A percentile compares a stretch with the other conserved stretches of the same genome.
Evolutionary conservation across 768 basidiomycete genomes (phyloP).

Genomic region (Lactarius trivialis): DNA sequence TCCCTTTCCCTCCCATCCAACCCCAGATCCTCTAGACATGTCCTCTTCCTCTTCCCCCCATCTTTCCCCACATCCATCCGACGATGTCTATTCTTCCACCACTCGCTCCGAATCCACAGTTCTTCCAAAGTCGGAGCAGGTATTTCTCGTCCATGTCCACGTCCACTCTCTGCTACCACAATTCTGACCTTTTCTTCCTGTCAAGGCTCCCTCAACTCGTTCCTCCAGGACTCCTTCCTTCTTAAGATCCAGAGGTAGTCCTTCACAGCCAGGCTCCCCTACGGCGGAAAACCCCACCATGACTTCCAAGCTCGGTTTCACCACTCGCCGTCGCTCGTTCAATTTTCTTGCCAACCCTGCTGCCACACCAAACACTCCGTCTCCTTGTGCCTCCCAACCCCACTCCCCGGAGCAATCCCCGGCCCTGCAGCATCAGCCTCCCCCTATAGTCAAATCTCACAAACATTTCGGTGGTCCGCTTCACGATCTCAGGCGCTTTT

Average conservation of each 20-base stretch:
- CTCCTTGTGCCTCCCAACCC: conserved; percentile 11
- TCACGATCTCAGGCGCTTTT: conserved; percentile 90
- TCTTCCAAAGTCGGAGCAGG: conserved; percentile 13
- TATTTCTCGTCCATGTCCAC: background rate
- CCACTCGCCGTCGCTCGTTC: conserved; percentile 23
- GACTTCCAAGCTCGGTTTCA: conserved; percentile 23
- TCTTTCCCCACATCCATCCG: conserved; percentile 3
- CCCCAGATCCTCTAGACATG: conserved; percentile 20
- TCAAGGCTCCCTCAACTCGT: conserved; percentile 15
- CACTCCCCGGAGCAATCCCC: conserved; percentile 17
- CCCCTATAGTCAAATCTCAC: conserved; percentile 21
- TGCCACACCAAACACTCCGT: conserved; percentile 23
- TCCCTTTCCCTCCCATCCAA: conserved; percentile 32
- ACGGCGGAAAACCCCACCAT: conserved; percentile 27
- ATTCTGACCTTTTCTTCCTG: conserved; percentile 16
- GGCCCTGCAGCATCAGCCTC: conserved; percentile 12
- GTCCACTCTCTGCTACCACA: background rate
- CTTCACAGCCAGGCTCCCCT: conserved; percentile 27
- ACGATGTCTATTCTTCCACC: background rate
- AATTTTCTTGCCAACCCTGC: conserved; percentile 24
- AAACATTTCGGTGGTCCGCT: conserved; percentile 62
- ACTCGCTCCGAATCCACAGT: conserved; percentile 5
- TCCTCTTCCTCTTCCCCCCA: conserved; percentile 21
- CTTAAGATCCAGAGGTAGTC: conserved; percentile 9
- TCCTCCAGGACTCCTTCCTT: conserved; percentile 1